Percentiles rank a stretch among this genome's conserved stretches.
These are phyloP conservation scores for Dictyostelium intermedium DNA, from an alignment of 78 protist genomes.

Conservation along the genomic window DNA sequence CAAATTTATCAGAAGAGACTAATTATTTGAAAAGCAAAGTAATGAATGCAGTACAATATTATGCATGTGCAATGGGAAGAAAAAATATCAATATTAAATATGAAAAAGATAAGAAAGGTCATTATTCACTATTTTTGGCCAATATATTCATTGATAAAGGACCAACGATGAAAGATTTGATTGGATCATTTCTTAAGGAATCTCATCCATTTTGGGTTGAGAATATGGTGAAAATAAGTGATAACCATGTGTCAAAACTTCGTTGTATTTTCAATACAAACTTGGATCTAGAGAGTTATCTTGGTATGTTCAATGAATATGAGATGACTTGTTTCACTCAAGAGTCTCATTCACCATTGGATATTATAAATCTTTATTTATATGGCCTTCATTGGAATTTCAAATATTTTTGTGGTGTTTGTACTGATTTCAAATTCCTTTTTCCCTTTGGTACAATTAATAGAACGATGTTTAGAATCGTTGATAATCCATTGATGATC, in stretches of 20 bases:
- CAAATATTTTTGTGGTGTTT: background rate
- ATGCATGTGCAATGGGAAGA: background rate
- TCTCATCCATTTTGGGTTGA: background rate
- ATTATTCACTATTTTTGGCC: too few species aligned
- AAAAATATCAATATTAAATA: too few species aligned
- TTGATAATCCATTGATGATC: background rate
- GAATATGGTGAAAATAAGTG: background rate
- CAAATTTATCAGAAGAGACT: too few species aligned
- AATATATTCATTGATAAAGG: too few species aligned
- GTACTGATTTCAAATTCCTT: background rate
- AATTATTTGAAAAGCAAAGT: too few species aligned
- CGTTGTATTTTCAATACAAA: background rate
- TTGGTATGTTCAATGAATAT: background rate
- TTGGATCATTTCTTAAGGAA: background rate
- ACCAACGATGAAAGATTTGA: background rate
- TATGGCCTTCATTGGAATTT: background rate
- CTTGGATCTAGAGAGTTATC: background rate
- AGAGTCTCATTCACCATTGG: background rate
- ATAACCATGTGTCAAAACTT: background rate
- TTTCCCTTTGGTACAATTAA: background rate
- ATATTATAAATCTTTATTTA: background rate
- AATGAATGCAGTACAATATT: background rate
- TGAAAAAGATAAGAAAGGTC: too few species aligned
- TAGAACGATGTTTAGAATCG: background rate
- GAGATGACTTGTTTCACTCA: background rate